A percentile compares a stretch with the other conserved stretches of the same genome.
Conservation (phyloP, 2,329 filamentous ascomycete species). For the Pseudogymnoascus sp. region DNA sequence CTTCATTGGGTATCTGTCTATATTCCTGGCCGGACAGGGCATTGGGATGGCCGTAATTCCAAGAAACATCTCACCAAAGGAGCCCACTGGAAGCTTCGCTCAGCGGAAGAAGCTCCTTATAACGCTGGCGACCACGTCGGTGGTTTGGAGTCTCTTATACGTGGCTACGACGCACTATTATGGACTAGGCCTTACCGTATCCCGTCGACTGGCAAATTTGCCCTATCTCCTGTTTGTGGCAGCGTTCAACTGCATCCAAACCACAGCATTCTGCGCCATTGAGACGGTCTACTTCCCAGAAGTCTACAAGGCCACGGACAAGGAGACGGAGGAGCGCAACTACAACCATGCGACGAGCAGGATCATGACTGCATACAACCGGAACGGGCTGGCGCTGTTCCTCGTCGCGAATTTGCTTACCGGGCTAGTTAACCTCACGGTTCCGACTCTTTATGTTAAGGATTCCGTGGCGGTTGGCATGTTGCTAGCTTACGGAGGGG, state of each 20-base stretch:
- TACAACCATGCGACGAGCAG: conserved; percentile 65
- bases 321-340: conserved; percentile 52
- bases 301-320: conserved; percentile 49
- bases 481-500: conserved; percentile 61
- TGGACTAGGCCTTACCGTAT: conserved; percentile 68
- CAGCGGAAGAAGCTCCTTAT: conserved; percentile 52
- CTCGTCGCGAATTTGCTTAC: conserved; percentile 83
- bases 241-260: conserved; percentile 81
- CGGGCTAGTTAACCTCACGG: conserved; percentile 76
- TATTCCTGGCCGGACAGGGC: conserved; percentile 84
- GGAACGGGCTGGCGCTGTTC: conserved; percentile 80
- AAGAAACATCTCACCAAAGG: conserved; percentile 37
- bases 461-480: conserved; percentile 61
- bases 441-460: conserved; percentile 69
- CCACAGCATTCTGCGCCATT: conserved; percentile 67
- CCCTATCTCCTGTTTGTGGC: conserved; percentile 89
- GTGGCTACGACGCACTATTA: conserved; percentile 60
- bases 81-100: conserved; percentile 31
- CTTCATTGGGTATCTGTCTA: conserved; percentile 86
- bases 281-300: conserved; percentile 72
- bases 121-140: conserved; percentile 55
- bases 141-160: conserved; percentile 64
- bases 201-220: conserved; percentile 82
- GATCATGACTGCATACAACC: conserved; percentile 76
- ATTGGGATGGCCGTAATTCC: conserved; percentile 74